phyloP scores from a whole-genome alignment of 768 basidiomycete genomes.

The Astraeus odoratus region DNA sequence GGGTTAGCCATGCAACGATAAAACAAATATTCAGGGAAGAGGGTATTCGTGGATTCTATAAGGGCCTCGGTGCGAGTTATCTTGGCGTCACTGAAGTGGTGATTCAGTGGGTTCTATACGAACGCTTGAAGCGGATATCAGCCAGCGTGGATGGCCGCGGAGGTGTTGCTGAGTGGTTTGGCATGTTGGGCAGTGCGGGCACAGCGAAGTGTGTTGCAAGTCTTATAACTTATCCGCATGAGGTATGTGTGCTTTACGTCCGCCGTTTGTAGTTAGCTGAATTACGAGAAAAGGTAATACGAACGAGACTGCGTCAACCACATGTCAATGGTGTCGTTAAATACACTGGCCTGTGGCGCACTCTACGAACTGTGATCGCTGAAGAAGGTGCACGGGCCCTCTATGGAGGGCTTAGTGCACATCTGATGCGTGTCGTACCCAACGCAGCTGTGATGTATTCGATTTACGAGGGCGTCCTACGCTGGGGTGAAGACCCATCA shows the following conservation, averaged over 20 bases:
- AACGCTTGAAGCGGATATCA: conserved; percentile 75
- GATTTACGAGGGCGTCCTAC: conserved; percentile 82
- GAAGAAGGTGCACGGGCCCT: conserved; percentile 86
- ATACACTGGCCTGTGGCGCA: conserved; percentile 83
- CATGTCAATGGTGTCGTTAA: conserved; percentile 69
- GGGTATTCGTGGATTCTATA: conserved; percentile 86
- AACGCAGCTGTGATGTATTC: conserved; percentile 97
- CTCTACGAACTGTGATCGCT: conserved; percentile 72
- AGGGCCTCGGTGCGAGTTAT: conserved; percentile 91
- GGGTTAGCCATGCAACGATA: conserved; percentile 56
- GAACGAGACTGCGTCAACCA: conserved; percentile 89
- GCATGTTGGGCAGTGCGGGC: conserved; percentile 86
- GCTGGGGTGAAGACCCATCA: conserved; percentile 36
- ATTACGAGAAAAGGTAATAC: conserved; percentile 49
- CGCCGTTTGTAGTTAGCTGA: background rate
- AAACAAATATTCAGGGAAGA: conserved; percentile 72
- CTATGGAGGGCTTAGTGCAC: conserved; percentile 90
- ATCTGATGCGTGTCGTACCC: conserved; percentile 94
- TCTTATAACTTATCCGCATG: conserved; percentile 96
- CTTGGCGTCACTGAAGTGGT: conserved; percentile 93
- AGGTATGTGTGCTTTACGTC: conserved; percentile 51
- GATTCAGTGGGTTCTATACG: conserved; percentile 97
- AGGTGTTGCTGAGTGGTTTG: conserved; percentile 59
- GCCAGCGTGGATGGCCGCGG: conserved; percentile 48
- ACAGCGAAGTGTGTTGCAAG: conserved; percentile 91